Evolutionary conservation across 2,329 filamentous ascomycete species (phyloP).

Genomic region (Fusarium compactum): DNA sequence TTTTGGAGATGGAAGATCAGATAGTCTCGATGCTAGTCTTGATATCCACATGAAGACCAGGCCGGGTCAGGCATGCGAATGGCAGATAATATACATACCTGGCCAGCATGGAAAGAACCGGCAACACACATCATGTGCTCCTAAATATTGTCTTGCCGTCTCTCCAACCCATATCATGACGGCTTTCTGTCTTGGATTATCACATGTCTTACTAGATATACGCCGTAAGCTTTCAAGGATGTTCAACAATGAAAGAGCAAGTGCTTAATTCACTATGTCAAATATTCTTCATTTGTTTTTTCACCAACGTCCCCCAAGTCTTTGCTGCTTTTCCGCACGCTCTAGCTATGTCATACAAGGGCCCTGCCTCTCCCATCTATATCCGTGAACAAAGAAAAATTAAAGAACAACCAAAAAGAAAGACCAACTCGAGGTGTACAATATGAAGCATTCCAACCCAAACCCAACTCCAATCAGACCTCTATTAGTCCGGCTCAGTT

Average conservation of each 20-base stretch:
- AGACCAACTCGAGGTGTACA: constrained; percentile 40
- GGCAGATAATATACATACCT: not conserved
- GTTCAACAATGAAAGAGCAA: not conserved
- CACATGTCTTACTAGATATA: not conserved
- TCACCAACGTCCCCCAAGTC: constrained; percentile 6
- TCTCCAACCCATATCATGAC: not conserved
- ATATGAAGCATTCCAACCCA: constrained; percentile 42
- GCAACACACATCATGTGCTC: not conserved
- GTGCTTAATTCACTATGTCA: constrained; percentile 23
- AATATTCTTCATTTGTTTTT: constrained; percentile 21
- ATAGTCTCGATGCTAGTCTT: constrained; percentile 13
- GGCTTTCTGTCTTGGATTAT: not conserved
- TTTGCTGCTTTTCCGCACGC: constrained; percentile 37
- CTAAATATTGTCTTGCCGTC: no score
- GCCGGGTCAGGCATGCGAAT: not conserved
- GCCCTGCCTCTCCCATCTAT: constrained; percentile 39
- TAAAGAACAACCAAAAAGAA: constrained; percentile 35
- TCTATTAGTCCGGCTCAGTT: constrained; percentile 49
- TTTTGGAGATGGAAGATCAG: constrained; percentile 2
- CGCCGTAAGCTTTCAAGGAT: not conserved
- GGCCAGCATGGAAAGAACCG: not conserved
- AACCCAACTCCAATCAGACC: constrained; percentile 47
- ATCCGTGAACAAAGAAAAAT: constrained; percentile 43
- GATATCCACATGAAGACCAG: constrained; percentile 23
- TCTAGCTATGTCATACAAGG: constrained; percentile 46